Evolutionary conservation across 352 stramenopile genomes (phyloP).

Genomic region (Globisporangium middletonii): DNA sequence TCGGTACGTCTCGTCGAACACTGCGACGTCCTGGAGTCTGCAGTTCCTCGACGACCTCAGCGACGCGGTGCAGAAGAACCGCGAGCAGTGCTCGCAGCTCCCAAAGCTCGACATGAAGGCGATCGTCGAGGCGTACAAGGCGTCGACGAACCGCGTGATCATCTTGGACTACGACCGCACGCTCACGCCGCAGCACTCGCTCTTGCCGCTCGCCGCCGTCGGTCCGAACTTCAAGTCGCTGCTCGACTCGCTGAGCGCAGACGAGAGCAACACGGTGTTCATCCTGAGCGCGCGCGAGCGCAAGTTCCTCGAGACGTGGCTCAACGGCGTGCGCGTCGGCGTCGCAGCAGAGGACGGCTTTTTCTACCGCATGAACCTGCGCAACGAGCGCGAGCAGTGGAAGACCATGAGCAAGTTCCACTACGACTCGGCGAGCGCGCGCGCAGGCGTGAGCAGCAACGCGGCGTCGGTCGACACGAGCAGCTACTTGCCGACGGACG

Average conservation of each 20-base stretch:
- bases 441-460: slow-evolving; percentile 21
- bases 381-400: slow-evolving; percentile 63
- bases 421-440: slow-evolving; percentile 44
- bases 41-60: slow-evolving; percentile 72
- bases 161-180: slow-evolving; percentile 88
- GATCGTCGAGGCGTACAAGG: slow-evolving; percentile 63
- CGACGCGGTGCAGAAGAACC: slow-evolving; percentile 57
- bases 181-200: slow-evolving; percentile 65
- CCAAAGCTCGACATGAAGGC: slow-evolving; percentile 52
- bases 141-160: slow-evolving; percentile 74
- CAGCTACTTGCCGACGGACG: slow-evolving; percentile 22
- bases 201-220: slow-evolving; percentile 74
- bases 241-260: slow-evolving; percentile 58
- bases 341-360: slow-evolving; percentile 74
- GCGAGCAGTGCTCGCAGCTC: slow-evolving; percentile 36
- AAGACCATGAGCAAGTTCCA: slow-evolving; percentile 86
- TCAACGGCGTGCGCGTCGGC: slow-evolving; percentile 64
- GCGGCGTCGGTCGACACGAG: slow-evolving; percentile 24
- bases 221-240: slow-evolving; percentile 72
- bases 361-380: slow-evolving; percentile 78
- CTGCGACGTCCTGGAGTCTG: slow-evolving; percentile 75
- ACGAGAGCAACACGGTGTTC: slow-evolving; percentile 72
- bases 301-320: slow-evolving; percentile 88
- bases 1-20: slow-evolving; percentile 85
- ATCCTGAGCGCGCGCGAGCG: slow-evolving; percentile 71